Percentiles rank a stretch among this genome's conserved stretches.
Evolutionary conservation across 345 rosid species (phyloP).

Genomic region (Camelina sativa): DNA sequence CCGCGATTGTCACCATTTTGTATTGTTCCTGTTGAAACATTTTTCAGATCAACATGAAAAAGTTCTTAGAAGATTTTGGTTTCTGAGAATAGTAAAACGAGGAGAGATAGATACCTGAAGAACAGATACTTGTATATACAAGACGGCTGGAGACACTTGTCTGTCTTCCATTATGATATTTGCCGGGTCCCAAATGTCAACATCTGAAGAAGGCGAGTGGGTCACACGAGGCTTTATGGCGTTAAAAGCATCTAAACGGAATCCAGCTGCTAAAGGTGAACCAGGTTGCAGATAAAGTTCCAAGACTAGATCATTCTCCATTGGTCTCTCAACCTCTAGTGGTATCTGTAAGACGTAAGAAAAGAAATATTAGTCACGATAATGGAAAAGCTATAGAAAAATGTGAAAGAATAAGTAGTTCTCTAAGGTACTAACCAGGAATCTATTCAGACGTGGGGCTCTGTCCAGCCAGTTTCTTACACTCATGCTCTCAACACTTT

Average conservation of each 20-base stretch:
- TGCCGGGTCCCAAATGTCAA: constrained; percentile 64
- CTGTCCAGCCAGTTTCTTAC: constrained; percentile 73
- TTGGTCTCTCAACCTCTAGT: constrained; percentile 70
- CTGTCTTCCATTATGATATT: constrained; percentile 74
- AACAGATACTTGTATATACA: constrained; percentile 80
- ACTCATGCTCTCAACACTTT: constrained; percentile 61
- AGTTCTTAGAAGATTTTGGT: constrained; percentile 1
- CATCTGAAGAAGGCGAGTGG: constrained; percentile 78
- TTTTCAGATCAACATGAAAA: neutral
- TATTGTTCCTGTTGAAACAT: constrained; percentile 56
- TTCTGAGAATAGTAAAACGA: neutral
- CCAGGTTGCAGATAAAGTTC: constrained; percentile 81
- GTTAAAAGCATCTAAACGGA: constrained; percentile 81
- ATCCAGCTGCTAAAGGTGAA: constrained; percentile 81
- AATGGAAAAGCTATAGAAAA: constrained; percentile 10
- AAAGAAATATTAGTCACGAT: constrained; percentile 19
- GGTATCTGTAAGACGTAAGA: constrained; percentile 61
- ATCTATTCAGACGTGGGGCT: constrained; percentile 79
- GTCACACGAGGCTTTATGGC: constrained; percentile 80
- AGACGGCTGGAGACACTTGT: constrained; percentile 75
- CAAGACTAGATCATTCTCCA: constrained; percentile 70
- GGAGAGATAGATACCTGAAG: constrained; percentile 63
- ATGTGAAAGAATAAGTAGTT: constrained; percentile 14
- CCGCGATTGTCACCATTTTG: constrained; percentile 79
- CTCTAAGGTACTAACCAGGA: constrained; percentile 63